phyloP scores from a whole-genome alignment of 208 protist genomes.

The Crithidia mellificae region DNA sequence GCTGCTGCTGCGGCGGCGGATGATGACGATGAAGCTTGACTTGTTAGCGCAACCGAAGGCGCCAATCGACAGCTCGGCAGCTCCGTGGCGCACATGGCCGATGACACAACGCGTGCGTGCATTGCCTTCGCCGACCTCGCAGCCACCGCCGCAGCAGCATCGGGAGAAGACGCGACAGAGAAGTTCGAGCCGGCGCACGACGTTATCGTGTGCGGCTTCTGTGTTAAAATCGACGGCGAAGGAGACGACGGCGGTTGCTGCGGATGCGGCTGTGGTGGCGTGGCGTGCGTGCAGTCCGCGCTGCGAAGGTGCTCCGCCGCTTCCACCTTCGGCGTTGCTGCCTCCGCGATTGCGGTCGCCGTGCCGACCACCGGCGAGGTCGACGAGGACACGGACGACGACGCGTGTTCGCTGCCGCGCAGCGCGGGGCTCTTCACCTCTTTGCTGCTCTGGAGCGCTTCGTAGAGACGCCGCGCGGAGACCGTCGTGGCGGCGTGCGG shows the following conservation, averaged over 20 bases:
- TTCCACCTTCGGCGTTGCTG: too few relatives aligned
- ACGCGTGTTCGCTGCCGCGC: too few relatives aligned
- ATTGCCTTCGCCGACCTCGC: too few relatives aligned
- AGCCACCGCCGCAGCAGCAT: too few relatives aligned
- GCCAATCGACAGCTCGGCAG: not conserved
- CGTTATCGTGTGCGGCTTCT: not conserved
- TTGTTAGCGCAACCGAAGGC: not conserved
- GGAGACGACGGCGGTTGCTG: not conserved
- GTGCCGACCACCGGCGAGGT: too few relatives aligned
- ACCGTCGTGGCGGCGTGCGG: not conserved
- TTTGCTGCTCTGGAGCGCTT: constrained; percentile 10
- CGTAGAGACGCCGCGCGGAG: constrained; percentile 9
- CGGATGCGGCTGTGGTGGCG: not conserved
- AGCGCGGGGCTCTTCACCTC: not conserved
- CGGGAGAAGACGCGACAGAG: too few relatives aligned
- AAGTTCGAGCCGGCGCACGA: not conserved
- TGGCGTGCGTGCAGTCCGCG: too few relatives aligned
- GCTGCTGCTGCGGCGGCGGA: too few relatives aligned
- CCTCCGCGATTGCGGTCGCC: too few relatives aligned
- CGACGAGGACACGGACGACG: too few relatives aligned
- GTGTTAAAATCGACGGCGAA: not conserved
- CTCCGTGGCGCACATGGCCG: not conserved
- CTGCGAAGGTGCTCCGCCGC: too few relatives aligned
- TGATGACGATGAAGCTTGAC: too few relatives aligned
- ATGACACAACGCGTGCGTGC: not conserved